Base-by-base conservation (phyloP, 2,329 filamentous ascomycete species). In the Plectosphaerella sp. region DNA sequence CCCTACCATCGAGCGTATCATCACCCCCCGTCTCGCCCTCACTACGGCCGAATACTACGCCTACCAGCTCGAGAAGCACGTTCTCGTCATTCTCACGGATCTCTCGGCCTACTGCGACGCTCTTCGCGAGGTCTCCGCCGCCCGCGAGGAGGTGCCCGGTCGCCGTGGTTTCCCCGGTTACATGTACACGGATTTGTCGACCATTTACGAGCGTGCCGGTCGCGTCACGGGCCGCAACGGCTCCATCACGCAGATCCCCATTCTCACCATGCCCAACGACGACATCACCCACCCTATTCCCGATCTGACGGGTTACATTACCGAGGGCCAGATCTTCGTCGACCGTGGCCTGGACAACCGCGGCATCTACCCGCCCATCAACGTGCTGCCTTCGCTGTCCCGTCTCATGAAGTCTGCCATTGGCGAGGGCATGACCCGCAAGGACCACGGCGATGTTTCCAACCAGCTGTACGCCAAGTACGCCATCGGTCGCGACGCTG, bases 131-230 rank as follows among this genome's bases (percentile, higher is more conserved):
- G 94, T 99, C 48, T 99, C 94, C 14, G 93, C 94, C 51, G 94
- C 94, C 50, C 86, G 94, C 77, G 94, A 99, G 82, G 94, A 99
- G 86, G 94, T 99, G 43, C 94, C 94, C 41, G 94, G 94, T 81
- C 93, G 94, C 72, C 93, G 94, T 86, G 94, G 94, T 83, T 99
- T 94, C 79, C 94, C 94, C 50, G 94, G 94, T 89, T 99, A 99
- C 83, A 99, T 99, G 94, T 99, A 99, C 81, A 99, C 94, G 62
- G 95, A 99, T 84, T 89, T 99, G 86, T 97, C 94, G 54, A 99
- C 94, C 67, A 97, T 99, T 65, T 99, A 99, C 80, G 94, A 99
- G 77, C 92, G 94, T 77, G 94, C 94, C 62, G 94, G 94, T 67
- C 94, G 94, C 88, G 94, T 99, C 48, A 80, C 91, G 66, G 95